Base-by-base conservation (phyloP, 1,284 basidiomycete species). In the Ganoderma sp. region DNA sequence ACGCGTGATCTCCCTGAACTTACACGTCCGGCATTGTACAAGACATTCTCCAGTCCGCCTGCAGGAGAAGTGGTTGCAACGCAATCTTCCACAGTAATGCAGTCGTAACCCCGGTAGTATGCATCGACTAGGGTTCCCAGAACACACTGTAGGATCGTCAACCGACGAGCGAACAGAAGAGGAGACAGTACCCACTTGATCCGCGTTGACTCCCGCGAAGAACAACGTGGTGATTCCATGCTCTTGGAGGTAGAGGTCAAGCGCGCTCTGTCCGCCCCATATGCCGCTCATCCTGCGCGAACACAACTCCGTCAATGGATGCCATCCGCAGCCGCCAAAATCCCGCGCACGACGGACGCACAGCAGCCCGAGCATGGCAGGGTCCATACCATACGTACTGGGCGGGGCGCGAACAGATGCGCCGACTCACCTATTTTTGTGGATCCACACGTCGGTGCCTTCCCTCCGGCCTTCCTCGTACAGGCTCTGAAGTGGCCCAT, bases 401-500 rank as follows among this genome's bases (percentile, higher is more conserved):
- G 37, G 48, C 25, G 61, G 34, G 34, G 14, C 39, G 15, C 41
- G 34, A 8, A 42, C 7, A 34, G 15, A 41, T 37, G 22, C 48
- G 37, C 39, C 42, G 50, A 34, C 52, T 56, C 52, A 87, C 88
- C 89, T 80, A 76, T 90, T 91, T 78, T 91, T 91, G 77, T 91
- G 87, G 65, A 91, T 87, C 89, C 89, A 91, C 65, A 88, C 81
- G 78, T 91, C 89, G 25, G 87, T 88, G 0, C 88, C 88, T 7
- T 77, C 78, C 14, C 82, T 79, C 70, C 82, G 79, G 9, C 89
- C 89, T 65, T 84, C 81, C 67, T 85, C 70, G 73, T 85, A 90
- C 68, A 86, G 82, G 1, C 77, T 79, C 69, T 90, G 87, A 60
- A 91, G 79, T 2, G 88, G 87, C 0, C 85, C 87, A 75, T 90